Percentiles rank a stretch among this genome's conserved stretches.
Evolutionary conservation across 1,284 basidiomycete species (phyloP).

Genomic region (Salmacisia buchloeana): DNA sequence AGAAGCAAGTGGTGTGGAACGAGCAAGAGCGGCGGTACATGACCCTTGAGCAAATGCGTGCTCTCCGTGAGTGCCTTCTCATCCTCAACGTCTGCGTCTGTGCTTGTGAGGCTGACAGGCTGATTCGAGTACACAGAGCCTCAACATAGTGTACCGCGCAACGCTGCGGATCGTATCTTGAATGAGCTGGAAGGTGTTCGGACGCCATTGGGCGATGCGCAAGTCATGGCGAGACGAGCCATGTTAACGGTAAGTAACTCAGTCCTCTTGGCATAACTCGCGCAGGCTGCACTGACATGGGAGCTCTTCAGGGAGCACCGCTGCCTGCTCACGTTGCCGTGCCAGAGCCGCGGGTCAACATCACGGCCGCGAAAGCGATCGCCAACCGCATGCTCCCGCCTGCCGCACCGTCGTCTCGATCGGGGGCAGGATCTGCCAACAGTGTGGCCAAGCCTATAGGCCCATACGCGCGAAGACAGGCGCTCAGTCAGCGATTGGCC

Average conservation of each 20-base stretch:
- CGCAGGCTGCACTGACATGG: neutral
- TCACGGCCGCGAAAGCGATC: neutral
- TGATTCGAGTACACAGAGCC: neutral
- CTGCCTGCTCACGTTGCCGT: neutral
- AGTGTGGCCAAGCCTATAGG: neutral
- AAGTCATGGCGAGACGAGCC: neutral
- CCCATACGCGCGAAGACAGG: slow-evolving; percentile 1
- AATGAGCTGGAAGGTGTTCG: slow-evolving; percentile 6
- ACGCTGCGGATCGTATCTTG: neutral
- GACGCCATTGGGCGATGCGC: neutral
- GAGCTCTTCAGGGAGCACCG: neutral
- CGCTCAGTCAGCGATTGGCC: neutral
- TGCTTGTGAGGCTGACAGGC: neutral
- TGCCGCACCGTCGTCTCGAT: neutral
- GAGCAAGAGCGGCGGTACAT: neutral
- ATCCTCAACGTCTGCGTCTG: neutral
- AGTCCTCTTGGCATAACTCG: neutral
- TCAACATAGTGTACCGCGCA: neutral
- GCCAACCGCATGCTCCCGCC: neutral
- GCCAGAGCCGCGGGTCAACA: neutral
- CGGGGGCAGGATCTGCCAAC: neutral
- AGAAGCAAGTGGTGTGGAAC: neutral
- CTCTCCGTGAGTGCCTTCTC: neutral
- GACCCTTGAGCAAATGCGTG: neutral
- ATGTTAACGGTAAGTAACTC: neutral